These are phyloP conservation scores for Candida palmyrensis DNA, from an alignment of 805 yeast species.

Conservation along the genomic window DNA sequence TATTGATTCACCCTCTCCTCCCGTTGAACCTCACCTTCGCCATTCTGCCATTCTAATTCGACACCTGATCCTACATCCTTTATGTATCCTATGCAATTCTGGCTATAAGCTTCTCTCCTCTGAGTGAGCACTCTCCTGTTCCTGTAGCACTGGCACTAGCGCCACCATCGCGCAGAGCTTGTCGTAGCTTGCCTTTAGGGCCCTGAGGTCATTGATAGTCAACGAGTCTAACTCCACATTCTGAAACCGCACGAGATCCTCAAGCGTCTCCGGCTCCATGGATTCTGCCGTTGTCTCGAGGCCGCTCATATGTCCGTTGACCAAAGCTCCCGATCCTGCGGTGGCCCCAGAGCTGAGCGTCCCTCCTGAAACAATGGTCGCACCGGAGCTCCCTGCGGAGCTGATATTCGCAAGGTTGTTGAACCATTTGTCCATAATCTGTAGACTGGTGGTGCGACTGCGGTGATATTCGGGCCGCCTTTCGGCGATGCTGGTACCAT, in stretches of 20 bases:
- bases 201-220: constrained; percentile 29
- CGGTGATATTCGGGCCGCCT: constrained; percentile 23
- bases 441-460: constrained; percentile 33
- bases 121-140: constrained; percentile 3
- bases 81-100: no score
- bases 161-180: constrained; percentile 23
- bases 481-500: constrained; percentile 6
- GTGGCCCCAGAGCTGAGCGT: no score
- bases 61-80: no score
- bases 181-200: constrained; percentile 31
- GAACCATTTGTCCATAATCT: constrained; percentile 41
- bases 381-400: constrained; percentile 1
- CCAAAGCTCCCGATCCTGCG: constrained; percentile 1
- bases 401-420: constrained; percentile 20
- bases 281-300: constrained; percentile 1
- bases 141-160: constrained; percentile 1
- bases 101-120: constrained; percentile 5
- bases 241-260: constrained; percentile 28
- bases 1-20: no score
- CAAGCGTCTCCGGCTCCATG: constrained; percentile 6
- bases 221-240: constrained; percentile 31
- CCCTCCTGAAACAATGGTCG: not conserved
- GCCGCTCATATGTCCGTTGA: not conserved
- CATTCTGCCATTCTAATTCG: no score
- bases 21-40: no score